Percentiles rank a stretch among this genome's conserved stretches.
Evolutionary conservation across 495 filamentous ascomycete species (phyloP).

Genomic region (Penicillium maclennaniae): DNA sequence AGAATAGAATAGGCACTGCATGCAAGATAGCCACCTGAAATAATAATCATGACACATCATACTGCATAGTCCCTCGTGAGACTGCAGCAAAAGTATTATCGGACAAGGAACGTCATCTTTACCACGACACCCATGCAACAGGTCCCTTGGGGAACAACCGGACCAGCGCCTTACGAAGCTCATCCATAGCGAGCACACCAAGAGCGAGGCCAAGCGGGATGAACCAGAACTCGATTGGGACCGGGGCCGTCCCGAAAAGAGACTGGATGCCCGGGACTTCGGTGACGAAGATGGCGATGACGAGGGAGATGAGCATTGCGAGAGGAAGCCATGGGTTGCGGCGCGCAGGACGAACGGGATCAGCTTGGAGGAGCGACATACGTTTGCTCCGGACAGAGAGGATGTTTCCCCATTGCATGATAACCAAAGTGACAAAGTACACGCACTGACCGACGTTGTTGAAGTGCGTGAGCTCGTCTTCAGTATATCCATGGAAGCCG

Average conservation of each 20-base stretch:
- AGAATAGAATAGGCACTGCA: neutral
- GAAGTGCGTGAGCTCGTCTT: slow-evolving; percentile 39
- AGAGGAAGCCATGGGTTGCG: slow-evolving; percentile 50
- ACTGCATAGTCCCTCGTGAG: neutral
- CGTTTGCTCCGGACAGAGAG: slow-evolving; percentile 48
- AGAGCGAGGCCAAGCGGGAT: slow-evolving; percentile 46
- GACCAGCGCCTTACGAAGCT: slow-evolving; percentile 46
- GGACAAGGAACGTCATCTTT: neutral
- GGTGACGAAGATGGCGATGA: slow-evolving; percentile 51
- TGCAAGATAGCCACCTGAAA: neutral
- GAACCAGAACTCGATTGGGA: slow-evolving; percentile 51
- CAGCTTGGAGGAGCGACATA: slow-evolving; percentile 48
- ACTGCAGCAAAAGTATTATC: neutral
- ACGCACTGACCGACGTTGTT: slow-evolving; percentile 56
- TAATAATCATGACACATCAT: neutral
- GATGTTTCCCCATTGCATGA: slow-evolving; percentile 51
- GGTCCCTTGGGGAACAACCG: slow-evolving; percentile 39
- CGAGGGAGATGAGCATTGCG: slow-evolving; percentile 39
- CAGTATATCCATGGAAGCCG: slow-evolving; percentile 47
- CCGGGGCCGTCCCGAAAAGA: slow-evolving; percentile 44
- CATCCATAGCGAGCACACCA: slow-evolving; percentile 48
- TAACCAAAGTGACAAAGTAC: slow-evolving; percentile 70
- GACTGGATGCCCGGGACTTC: slow-evolving; percentile 46
- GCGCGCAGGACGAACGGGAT: slow-evolving; percentile 44
- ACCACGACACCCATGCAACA: slow-evolving; percentile 47